Base-by-base conservation (phyloP, 2,329 filamentous ascomycete species). In the Chrysoporthe austroafricana region DNA sequence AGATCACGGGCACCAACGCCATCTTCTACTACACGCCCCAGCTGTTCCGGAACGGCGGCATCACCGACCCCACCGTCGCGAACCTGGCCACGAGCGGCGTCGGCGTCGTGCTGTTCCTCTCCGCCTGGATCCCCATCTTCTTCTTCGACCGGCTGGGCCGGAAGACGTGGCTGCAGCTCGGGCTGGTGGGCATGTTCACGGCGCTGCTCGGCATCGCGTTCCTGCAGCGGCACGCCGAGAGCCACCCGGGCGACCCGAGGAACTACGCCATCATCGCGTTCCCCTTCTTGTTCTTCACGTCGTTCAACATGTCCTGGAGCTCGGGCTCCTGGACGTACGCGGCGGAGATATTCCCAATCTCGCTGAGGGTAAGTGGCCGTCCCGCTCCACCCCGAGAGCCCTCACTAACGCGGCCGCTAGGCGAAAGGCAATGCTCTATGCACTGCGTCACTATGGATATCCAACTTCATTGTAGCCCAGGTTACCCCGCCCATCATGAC, bases 41-140 rank as follows among this genome's bases (percentile, higher is more conserved):
- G 57, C 63, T 70, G 5, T 74, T 74, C 62, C 73, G 73, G 61
- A 74, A 74, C 71, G 81, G 92, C 1, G 90, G 90, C 32, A 83
- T 93, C 73, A 77, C 75, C 18, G 80, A 81, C 50, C 73, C 75
- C 4, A 73, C 70, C 34, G 71, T 72, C 32, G 74, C 74, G 4
- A 76, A 76, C 36, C 59, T 76, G 61, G 74, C 74, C 4, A 76
- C 74, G 7, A 73, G 72, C 2, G 74, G 74, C 11, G 68, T 76
- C 16, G 74, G 75, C 16, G 71, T 76, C 16, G 73, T 74, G 9
- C 63, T 76, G 9, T 76, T 76, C 46, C 62, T 76, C 18, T 74
- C 72, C 34, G 71, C 74, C 4, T 76, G 73, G 74, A 74, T 76
- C 48, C 75, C 75, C 1, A 74, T 76, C 58, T 71, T 76, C 50